Percentiles rank a stretch among this genome's conserved stretches.
Conservation (phyloP, 2,329 filamentous ascomycete genomes). For the Pseudogymnoascus pannorum region DNA sequence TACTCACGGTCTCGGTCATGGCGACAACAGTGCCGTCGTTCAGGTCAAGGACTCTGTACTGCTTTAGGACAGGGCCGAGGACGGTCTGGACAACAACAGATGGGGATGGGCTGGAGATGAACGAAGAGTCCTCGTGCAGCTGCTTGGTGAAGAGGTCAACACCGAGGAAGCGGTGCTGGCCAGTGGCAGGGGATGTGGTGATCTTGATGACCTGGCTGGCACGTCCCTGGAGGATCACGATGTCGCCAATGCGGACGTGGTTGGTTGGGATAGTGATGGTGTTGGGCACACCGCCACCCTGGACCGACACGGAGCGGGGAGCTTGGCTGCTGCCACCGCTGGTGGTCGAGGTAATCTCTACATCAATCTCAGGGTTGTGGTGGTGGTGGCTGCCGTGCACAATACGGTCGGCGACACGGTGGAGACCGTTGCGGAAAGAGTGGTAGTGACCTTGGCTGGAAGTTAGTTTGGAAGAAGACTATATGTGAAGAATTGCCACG, state of each 20-base stretch:
- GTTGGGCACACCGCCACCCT: slow-evolving; percentile 47
- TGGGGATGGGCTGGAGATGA: slow-evolving; percentile 93
- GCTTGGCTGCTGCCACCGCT: slow-evolving; percentile 16
- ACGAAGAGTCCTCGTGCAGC: slow-evolving; percentile 96
- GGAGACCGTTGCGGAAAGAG: slow-evolving; percentile 64
- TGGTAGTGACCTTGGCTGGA: slow-evolving; percentile 57
- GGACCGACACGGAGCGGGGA: slow-evolving; percentile 5
- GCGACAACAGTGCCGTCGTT: slow-evolving; percentile 80
- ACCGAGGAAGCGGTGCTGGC: slow-evolving; percentile 99
- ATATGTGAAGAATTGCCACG: slow-evolving; percentile 13
- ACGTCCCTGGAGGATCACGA: slow-evolving; percentile 97
- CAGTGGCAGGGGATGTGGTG: slow-evolving; percentile 96
- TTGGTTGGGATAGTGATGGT: slow-evolving; percentile 98
- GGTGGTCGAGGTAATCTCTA: slow-evolving; percentile 19
- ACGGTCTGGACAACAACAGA: slow-evolving; percentile 99
- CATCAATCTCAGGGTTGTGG: slow-evolving; percentile 33
- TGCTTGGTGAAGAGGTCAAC: slow-evolving; percentile 99
- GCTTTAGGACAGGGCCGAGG: slow-evolving; percentile 99
- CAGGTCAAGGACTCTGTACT: slow-evolving; percentile 98
- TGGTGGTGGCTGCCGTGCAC: slow-evolving; percentile 53
- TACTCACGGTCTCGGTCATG: slow-evolving; percentile 78
- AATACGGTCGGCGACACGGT: slow-evolving; percentile 58
- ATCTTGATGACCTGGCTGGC: slow-evolving; percentile 99
- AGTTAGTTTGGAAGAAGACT: background rate
- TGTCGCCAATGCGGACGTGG: slow-evolving; percentile 98